Conservation (phyloP, 352 stramenopile species). For the Pythium oligandrum region DNA sequence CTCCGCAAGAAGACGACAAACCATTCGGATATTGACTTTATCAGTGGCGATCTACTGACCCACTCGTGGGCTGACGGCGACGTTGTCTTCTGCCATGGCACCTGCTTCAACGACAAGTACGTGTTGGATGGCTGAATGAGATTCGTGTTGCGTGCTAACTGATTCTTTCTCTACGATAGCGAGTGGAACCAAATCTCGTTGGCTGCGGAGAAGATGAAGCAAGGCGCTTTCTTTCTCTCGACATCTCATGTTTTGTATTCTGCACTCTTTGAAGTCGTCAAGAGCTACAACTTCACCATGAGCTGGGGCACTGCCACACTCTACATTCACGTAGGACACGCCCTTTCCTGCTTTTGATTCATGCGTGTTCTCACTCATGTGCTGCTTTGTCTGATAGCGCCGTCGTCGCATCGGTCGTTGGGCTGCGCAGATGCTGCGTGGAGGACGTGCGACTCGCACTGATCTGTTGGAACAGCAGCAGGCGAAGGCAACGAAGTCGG, state of each 20-base stretch:
- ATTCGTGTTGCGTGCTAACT: not conserved
- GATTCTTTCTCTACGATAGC: conserved; percentile 19
- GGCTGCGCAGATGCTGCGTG: conserved; percentile 81
- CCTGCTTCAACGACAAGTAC: conserved; percentile 80
- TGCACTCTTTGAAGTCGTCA: conserved; percentile 79
- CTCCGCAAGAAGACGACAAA: conserved; percentile 37
- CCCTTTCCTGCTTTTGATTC: conserved; percentile 1
- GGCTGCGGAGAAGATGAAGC: conserved; percentile 75
- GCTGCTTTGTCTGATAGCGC: conserved; percentile 28
- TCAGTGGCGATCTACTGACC: conserved; percentile 55
- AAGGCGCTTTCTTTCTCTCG: conserved; percentile 81
- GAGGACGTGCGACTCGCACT: conserved; percentile 62
- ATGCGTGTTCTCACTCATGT: conserved; percentile 4
- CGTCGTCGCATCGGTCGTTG: conserved; percentile 80
- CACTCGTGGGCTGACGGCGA: conserved; percentile 70
- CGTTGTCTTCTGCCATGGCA: conserved; percentile 81
- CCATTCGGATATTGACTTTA: conserved; percentile 72
- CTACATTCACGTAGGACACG: conserved; percentile 73
- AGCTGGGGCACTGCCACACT: conserved; percentile 80
- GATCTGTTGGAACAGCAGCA: conserved; percentile 55
- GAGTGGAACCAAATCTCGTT: conserved; percentile 80
- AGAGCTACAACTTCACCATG: conserved; percentile 69
- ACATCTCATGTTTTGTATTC: conserved; percentile 75
- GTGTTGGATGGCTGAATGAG: conserved; percentile 7
- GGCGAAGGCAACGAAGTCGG: conserved; percentile 6